Conservation (phyloP, 225 moss, liverwort and hornwort genomes). For the Anthoceros angustus region DNA sequence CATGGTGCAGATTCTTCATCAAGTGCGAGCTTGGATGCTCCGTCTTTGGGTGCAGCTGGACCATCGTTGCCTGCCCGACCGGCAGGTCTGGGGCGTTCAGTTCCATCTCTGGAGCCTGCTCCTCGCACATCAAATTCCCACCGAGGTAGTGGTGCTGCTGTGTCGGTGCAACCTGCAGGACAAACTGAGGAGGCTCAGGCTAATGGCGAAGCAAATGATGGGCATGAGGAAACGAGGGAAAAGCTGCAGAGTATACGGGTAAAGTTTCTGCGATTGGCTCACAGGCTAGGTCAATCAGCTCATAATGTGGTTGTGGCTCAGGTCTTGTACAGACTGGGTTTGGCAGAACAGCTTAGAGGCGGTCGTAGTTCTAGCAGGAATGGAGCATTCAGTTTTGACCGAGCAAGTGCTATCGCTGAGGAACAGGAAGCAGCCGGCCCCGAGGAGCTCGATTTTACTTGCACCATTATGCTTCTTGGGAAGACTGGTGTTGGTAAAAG, state of each 20-base stretch:
- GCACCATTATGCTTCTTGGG: constrained; percentile 77
- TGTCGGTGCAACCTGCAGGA: constrained; percentile 22
- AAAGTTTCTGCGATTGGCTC: constrained; percentile 74
- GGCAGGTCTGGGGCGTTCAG: constrained; percentile 25
- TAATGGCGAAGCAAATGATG: constrained; percentile 41
- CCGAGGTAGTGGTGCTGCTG: constrained; percentile 13
- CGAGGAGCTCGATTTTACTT: constrained; percentile 74
- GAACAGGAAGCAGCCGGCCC: constrained; percentile 66
- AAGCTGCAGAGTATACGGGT: constrained; percentile 78
- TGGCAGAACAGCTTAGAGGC: constrained; percentile 86
- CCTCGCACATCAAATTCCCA: constrained; percentile 22
- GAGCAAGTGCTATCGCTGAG: constrained; percentile 61
- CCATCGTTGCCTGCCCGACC: constrained; percentile 59
- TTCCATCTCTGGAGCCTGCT: constrained; percentile 33
- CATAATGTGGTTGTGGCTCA: constrained; percentile 84
- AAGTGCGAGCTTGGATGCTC: constrained; percentile 25
- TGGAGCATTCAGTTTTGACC: constrained; percentile 62
- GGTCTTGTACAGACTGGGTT: constrained; percentile 72
- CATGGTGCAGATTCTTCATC: constrained; percentile 19
- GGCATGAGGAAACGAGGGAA: constrained; percentile 73
- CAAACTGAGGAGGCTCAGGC: constrained; percentile 21
- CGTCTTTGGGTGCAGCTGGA: constrained; percentile 59
- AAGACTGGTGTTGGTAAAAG: constrained; percentile 97
- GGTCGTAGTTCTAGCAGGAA: constrained; percentile 33
- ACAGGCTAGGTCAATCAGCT: constrained; percentile 69